Conservation (phyloP, 163 green algal species). For the Coccomyxa subellipsoidea region DNA sequence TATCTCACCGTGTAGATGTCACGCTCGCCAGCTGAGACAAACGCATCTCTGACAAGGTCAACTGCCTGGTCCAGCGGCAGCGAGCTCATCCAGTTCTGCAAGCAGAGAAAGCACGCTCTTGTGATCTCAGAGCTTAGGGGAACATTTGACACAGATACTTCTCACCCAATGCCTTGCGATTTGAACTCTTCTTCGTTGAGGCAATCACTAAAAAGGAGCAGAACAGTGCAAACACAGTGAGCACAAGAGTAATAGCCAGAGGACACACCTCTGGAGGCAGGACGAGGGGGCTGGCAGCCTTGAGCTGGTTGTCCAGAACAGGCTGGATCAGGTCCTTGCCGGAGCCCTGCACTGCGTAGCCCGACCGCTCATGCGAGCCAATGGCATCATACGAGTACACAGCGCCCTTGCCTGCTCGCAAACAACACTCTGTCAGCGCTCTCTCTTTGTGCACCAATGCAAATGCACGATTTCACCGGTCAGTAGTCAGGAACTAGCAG, state of each 20-base stretch:
- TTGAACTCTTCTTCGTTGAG: too few relatives aligned
- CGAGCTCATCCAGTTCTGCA: conserved; percentile 66
- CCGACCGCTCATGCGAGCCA: conserved; percentile 87
- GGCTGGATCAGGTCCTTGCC: conserved; percentile 97
- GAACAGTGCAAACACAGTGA: background rate
- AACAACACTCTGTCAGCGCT: background rate
- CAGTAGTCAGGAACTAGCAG: too few relatives aligned
- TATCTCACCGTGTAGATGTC: conserved; percentile 94
- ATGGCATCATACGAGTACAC: conserved; percentile 99
- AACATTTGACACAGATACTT: too few relatives aligned
- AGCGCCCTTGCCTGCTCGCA: conserved; percentile 71
- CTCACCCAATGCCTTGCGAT: too few relatives aligned
- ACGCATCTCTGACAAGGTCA: conserved; percentile 95
- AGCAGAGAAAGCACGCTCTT: background rate
- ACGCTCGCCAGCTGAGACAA: conserved; percentile 90
- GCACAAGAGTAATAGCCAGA: background rate
- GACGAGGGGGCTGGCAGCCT: conserved; percentile 83
- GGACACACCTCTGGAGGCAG: conserved; percentile 54
- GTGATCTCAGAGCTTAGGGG: background rate
- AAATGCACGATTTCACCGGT: too few relatives aligned
- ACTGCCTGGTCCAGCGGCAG: conserved; percentile 84
- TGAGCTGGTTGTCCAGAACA: conserved; percentile 99
- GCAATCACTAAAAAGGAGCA: background rate
- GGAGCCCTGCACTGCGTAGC: conserved; percentile 74
- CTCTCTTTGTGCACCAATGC: background rate